Conservation (phyloP, 208 protist species). For the Trypanosomatidae sp. region DNA sequence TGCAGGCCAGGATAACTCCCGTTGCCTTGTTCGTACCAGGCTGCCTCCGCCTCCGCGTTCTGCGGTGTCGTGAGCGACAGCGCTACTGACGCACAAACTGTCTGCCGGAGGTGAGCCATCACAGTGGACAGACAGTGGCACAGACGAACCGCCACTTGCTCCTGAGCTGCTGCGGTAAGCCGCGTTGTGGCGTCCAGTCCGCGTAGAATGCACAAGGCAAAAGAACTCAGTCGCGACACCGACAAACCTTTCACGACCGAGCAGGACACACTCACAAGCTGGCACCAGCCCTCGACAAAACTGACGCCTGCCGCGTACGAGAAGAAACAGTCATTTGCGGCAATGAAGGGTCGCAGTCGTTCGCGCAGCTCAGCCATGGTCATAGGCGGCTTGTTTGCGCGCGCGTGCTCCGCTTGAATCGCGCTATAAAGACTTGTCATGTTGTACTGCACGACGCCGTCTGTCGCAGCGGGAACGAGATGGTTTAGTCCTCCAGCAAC, state of each 20-base stretch:
- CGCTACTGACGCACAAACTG: slow-evolving; percentile 7
- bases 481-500: slow-evolving; percentile 43
- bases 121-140: slow-evolving; percentile 68
- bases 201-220: slow-evolving; percentile 47
- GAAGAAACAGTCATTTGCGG: slow-evolving; percentile 78
- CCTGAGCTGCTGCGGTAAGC: slow-evolving; percentile 77
- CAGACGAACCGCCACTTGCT: slow-evolving; percentile 61
- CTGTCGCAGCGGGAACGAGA: slow-evolving; percentile 43
- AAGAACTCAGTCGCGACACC: slow-evolving; percentile 39
- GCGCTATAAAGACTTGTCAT: slow-evolving; percentile 57
- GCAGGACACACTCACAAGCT: slow-evolving; percentile 50
- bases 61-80: not conserved
- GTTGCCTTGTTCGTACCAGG: not conserved
- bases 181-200: slow-evolving; percentile 45
- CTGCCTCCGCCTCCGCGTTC: not conserved
- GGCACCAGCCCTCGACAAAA: slow-evolving; percentile 83
- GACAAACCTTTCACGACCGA: slow-evolving; percentile 42
- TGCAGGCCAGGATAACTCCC: slow-evolving; percentile 1
- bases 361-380: slow-evolving; percentile 42
- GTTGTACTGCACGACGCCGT: slow-evolving; percentile 74
- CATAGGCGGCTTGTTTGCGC: slow-evolving; percentile 34
- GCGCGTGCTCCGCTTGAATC: slow-evolving; percentile 45
- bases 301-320: slow-evolving; percentile 62
- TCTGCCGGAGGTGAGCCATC: slow-evolving; percentile 45
- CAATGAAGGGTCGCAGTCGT: slow-evolving; percentile 55